phyloP scores from a whole-genome alignment of 495 filamentous ascomycete species.

The Hypoxylon crocopeplum region DNA sequence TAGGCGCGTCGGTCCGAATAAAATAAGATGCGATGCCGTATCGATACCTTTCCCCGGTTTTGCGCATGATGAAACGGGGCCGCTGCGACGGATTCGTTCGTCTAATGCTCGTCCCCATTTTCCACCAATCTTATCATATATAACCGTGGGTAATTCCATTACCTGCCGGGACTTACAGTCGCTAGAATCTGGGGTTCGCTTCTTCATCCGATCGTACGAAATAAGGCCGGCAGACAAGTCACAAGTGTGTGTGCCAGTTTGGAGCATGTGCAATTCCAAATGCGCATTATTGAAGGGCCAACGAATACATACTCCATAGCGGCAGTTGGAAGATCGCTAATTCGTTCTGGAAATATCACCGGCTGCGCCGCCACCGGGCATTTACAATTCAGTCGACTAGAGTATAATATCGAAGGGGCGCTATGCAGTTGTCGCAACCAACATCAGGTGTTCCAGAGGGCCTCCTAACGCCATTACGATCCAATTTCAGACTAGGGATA shows the following conservation, averaged over 20 bases:
- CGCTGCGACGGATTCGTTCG: slow-evolving; percentile 13
- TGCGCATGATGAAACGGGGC: slow-evolving; percentile 25
- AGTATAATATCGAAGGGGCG: background rate
- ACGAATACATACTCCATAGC: slow-evolving; percentile 4
- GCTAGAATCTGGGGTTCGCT: slow-evolving; percentile 30
- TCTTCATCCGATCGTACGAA: slow-evolving; percentile 14
- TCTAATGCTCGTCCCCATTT: slow-evolving; percentile 9
- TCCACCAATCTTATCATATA: slow-evolving; percentile 31
- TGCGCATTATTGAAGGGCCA: slow-evolving; percentile 7
- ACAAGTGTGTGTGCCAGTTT: slow-evolving; percentile 1
- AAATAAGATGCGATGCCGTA: slow-evolving; percentile 19
- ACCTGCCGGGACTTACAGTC: slow-evolving; percentile 17
- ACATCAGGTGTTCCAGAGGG: slow-evolving; percentile 4
- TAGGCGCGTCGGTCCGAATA: slow-evolving; percentile 30
- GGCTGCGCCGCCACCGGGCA: slow-evolving; percentile 21
- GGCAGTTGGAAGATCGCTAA: slow-evolving; percentile 4
- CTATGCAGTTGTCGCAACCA: background rate
- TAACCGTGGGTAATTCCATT: slow-evolving; percentile 6
- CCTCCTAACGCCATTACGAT: too few species aligned
- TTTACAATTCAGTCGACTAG: background rate
- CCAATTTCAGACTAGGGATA: too few species aligned
- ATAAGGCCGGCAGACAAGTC: slow-evolving; percentile 1
- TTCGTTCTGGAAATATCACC: slow-evolving; percentile 12
- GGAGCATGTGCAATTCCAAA: too few species aligned
- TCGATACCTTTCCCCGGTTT: slow-evolving; percentile 31